Conservation (phyloP, 495 filamentous ascomycete species). For the Annulohypoxylon stygium region DNA sequence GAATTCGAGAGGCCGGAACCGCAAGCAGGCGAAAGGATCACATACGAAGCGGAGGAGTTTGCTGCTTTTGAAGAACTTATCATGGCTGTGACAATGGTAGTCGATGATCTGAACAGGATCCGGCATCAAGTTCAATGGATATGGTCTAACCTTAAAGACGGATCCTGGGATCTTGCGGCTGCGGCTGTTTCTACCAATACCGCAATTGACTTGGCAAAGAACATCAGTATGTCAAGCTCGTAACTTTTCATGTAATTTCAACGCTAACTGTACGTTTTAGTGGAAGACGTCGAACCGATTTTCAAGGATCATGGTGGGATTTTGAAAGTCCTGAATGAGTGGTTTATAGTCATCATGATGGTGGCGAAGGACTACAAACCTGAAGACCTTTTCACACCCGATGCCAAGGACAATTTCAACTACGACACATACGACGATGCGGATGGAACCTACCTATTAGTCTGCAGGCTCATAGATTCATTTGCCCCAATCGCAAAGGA, state of each 20-base stretch:
- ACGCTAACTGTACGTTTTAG: slow-evolving; percentile 40
- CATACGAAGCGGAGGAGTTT: slow-evolving; percentile 54
- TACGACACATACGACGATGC: slow-evolving; percentile 53
- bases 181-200: slow-evolving; percentile 58
- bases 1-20: slow-evolving; percentile 39
- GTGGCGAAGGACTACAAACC: background rate
- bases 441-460: slow-evolving; percentile 37
- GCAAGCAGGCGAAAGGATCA: slow-evolving; percentile 7
- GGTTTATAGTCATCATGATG: slow-evolving; percentile 35
- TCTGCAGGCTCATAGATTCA: slow-evolving; percentile 41
- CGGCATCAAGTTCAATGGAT: slow-evolving; percentile 35
- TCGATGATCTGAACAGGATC: slow-evolving; percentile 46
- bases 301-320: slow-evolving; percentile 47
- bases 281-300: slow-evolving; percentile 52
- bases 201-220: slow-evolving; percentile 55
- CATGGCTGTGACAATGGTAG: slow-evolving; percentile 38
- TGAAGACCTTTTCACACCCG: background rate
- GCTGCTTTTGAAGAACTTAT: slow-evolving; percentile 47
- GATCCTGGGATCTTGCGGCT: slow-evolving; percentile 53
- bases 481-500: slow-evolving; percentile 34
- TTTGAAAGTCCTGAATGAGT: slow-evolving; percentile 39
- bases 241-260: background rate
- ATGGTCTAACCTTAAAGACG: slow-evolving; percentile 49
- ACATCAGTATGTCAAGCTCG: slow-evolving; percentile 14
- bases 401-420: slow-evolving; percentile 43